A percentile compares a stretch with the other conserved stretches of the same genome.
Evolutionary conservation across 768 basidiomycete species (phyloP).

Genomic region (Phlegmacium glaucopus): DNA sequence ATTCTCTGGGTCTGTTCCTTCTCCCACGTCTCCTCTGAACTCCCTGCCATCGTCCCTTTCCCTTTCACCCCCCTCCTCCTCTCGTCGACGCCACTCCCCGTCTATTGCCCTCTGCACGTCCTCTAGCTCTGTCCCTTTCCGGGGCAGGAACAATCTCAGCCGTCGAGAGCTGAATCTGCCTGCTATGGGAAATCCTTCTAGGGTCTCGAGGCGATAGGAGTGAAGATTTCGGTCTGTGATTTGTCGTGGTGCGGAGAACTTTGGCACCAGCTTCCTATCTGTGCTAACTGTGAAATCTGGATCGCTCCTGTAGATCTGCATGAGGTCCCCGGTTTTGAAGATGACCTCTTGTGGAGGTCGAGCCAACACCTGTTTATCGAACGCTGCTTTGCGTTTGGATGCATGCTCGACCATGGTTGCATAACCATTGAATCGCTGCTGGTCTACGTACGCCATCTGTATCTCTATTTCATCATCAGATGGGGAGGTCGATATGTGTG

Average conservation of each 20-base stretch:
- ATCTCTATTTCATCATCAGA: not conserved
- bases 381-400: constrained; percentile 18
- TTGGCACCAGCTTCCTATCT: constrained; percentile 24
- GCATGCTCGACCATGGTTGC: constrained; percentile 20
- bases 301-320: constrained; percentile 26
- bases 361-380: constrained; percentile 16
- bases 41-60: not conserved
- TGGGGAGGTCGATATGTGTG: not conserved
- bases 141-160: constrained; percentile 3
- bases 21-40: too few species aligned
- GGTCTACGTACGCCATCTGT: constrained; percentile 27
- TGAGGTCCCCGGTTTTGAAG: constrained; percentile 24
- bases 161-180: constrained; percentile 6
- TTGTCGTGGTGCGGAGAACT: constrained; percentile 24
- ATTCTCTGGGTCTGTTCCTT: not conserved
- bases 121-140: constrained; percentile 5
- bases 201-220: constrained; percentile 6
- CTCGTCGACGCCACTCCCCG: not conserved
- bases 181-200: constrained; percentile 3
- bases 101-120: not conserved
- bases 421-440: constrained; percentile 28
- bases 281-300: constrained; percentile 25
- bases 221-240: not conserved
- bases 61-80: not conserved
- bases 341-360: constrained; percentile 15